These are phyloP conservation scores for Malassezia japonica DNA, from an alignment of 1,284 basidiomycete genomes.

Conservation along the genomic window DNA sequence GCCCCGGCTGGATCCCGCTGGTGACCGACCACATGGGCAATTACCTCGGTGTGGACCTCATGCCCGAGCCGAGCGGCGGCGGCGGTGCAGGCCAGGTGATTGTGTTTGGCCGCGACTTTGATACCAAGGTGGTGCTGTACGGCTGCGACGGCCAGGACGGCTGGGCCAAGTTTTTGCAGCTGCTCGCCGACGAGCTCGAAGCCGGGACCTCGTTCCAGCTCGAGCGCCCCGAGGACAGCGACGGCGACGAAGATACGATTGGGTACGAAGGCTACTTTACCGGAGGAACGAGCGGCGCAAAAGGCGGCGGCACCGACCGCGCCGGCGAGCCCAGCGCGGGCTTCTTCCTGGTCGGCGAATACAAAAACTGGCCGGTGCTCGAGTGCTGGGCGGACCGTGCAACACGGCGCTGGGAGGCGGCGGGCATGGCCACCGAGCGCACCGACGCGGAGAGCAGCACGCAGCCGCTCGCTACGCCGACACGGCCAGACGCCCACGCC, in stretches of 20 bases:
- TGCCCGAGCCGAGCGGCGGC: constrained; percentile 54
- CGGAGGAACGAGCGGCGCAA: constrained; percentile 26
- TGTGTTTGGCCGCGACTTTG: constrained; percentile 93
- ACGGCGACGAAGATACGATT: constrained; percentile 33
- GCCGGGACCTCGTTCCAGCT: constrained; percentile 57
- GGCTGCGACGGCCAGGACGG: constrained; percentile 67
- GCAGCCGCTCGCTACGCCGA: constrained; percentile 17
- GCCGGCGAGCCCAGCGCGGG: constrained; percentile 34
- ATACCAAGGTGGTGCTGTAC: constrained; percentile 82
- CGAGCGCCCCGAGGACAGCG: constrained; percentile 20
- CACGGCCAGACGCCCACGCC: constrained; percentile 8
- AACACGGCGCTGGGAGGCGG: constrained; percentile 34
- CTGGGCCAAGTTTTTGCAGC: constrained; percentile 90
- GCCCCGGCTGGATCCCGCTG: constrained; percentile 90
- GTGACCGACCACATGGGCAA: constrained; percentile 88
- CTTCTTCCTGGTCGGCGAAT: constrained; percentile 38
- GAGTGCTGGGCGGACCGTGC: constrained; percentile 46
- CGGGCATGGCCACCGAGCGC: constrained; percentile 27
- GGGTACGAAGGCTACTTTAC: constrained; percentile 45
- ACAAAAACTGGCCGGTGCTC: constrained; percentile 43
- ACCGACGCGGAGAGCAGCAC: constrained; percentile 5
- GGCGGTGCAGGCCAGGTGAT: constrained; percentile 86
- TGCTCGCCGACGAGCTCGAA: constrained; percentile 86
- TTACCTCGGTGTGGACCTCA: constrained; percentile 90
- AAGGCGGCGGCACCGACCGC: constrained; percentile 35